These are phyloP conservation scores for Potentilla sterilis DNA, from an alignment of 306 rosid genomes.

Conservation along the genomic window DNA sequence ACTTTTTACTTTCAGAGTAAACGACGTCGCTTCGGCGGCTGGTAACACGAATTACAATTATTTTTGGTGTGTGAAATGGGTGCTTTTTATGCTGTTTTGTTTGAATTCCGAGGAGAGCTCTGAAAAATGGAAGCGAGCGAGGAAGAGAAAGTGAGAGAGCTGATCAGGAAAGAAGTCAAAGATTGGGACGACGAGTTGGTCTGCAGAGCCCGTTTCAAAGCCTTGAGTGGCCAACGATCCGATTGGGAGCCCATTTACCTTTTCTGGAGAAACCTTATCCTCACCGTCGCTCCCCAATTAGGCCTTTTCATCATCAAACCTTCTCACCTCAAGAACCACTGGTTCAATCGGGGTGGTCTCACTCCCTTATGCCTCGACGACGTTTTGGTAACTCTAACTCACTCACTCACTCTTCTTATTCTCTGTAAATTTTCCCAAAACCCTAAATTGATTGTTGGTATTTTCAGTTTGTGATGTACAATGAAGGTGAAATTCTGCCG, in stretches of 20 bases:
- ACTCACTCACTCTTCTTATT: not conserved
- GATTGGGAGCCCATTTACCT: constrained; percentile 68
- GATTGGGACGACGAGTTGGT: constrained; percentile 76
- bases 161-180: constrained; percentile 46
- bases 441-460: constrained; percentile 3
- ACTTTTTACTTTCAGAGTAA: too few relatives aligned
- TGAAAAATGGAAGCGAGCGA: constrained; percentile 37
- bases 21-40: too few relatives aligned
- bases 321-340: constrained; percentile 51
- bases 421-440: not conserved
- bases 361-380: constrained; percentile 70
- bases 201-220: constrained; percentile 71
- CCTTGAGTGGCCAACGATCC: constrained; percentile 77
- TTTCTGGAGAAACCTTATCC: constrained; percentile 73
- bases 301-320: constrained; percentile 50
- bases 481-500: constrained; percentile 64
- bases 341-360: constrained; percentile 86
- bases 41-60: too few relatives aligned
- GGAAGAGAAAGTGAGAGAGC: constrained; percentile 38
- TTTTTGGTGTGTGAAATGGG: too few relatives aligned
- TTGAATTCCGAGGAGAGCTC: not conserved
- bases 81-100: not conserved
- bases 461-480: constrained; percentile 65
- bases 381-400: constrained; percentile 58
- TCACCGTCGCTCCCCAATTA: constrained; percentile 53